These are phyloP conservation scores for Brasilioporus rufonigricans DNA, from an alignment of 768 basidiomycete genomes.

Conservation along the genomic window DNA sequence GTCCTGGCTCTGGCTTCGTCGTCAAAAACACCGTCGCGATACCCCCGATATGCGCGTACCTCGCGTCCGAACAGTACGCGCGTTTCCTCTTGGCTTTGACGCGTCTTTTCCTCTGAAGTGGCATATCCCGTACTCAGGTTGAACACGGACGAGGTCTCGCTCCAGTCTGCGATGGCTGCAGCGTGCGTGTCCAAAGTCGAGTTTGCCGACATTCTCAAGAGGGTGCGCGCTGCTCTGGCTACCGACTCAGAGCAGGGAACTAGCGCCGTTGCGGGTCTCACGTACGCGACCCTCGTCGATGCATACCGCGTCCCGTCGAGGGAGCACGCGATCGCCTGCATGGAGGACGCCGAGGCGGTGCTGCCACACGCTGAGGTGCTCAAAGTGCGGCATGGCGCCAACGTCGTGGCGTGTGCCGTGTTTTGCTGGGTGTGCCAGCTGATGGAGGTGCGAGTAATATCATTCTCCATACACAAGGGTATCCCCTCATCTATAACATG, in stretches of 20 bases:
- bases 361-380: constrained; percentile 15
- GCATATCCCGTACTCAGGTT: constrained; percentile 21
- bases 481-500: no score
- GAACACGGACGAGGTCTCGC: constrained; percentile 30
- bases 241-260: not conserved
- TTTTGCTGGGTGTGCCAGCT: constrained; percentile 47
- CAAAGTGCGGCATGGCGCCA: constrained; percentile 16
- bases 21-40: constrained; percentile 23
- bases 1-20: no score
- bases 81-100: no score
- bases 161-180: constrained; percentile 23
- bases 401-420: constrained; percentile 35
- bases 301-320: constrained; percentile 19
- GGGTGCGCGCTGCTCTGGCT: constrained; percentile 17
- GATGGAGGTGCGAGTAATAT: constrained; percentile 39
- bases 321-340: constrained; percentile 19
- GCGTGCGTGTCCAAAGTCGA: constrained; percentile 21
- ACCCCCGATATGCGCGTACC: constrained; percentile 30
- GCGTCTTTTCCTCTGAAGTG: not conserved
- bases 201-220: constrained; percentile 26
- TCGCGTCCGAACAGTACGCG: constrained; percentile 33
- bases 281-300: constrained; percentile 33
- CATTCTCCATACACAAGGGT: no score
- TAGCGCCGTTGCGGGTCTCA: constrained; percentile 2
- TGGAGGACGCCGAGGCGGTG: constrained; percentile 31